Conservation (phyloP, 345 rosid genomes). For the Brassica cretica region DNA sequence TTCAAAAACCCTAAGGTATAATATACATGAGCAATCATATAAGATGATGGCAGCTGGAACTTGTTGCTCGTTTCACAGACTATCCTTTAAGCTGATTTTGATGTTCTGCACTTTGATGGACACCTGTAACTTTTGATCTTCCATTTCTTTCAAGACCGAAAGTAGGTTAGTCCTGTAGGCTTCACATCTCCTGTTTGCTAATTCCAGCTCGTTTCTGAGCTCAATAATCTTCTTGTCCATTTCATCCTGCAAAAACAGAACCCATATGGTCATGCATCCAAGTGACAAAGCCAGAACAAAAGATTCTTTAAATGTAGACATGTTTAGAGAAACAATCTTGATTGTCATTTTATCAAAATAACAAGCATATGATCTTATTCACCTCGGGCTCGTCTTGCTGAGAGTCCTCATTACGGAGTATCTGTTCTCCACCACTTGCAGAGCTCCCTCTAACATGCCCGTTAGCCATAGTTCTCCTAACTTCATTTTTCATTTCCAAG, state of each 20-base stretch:
- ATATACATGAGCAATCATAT: constrained; percentile 10
- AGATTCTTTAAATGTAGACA: background rate
- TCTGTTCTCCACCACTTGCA: constrained; percentile 28
- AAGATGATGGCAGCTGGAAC: constrained; percentile 37
- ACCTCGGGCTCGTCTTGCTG: constrained; percentile 45
- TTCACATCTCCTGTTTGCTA: constrained; percentile 48
- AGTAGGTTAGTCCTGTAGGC: constrained; percentile 54
- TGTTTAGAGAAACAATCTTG: background rate
- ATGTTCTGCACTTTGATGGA: constrained; percentile 49
- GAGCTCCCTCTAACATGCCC: constrained; percentile 30
- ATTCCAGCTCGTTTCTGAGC: constrained; percentile 47
- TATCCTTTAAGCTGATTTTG: constrained; percentile 46
- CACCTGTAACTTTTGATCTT: constrained; percentile 53
- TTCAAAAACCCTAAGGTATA: constrained; percentile 9
- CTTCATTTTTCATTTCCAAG: constrained; percentile 42
- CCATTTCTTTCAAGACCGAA: constrained; percentile 53
- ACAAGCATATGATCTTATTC: background rate
- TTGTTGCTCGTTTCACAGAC: constrained; percentile 29
- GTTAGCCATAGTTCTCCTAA: constrained; percentile 31
- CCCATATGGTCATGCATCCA: constrained; percentile 13
- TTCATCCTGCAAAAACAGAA: constrained; percentile 44
- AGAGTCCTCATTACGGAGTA: constrained; percentile 21
- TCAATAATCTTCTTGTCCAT: constrained; percentile 49
- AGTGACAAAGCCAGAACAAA: constrained; percentile 3
- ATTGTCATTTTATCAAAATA: background rate